Evolutionary conservation across 139 green algal genomes (phyloP).

Genomic region (Coelastrella sp.): DNA sequence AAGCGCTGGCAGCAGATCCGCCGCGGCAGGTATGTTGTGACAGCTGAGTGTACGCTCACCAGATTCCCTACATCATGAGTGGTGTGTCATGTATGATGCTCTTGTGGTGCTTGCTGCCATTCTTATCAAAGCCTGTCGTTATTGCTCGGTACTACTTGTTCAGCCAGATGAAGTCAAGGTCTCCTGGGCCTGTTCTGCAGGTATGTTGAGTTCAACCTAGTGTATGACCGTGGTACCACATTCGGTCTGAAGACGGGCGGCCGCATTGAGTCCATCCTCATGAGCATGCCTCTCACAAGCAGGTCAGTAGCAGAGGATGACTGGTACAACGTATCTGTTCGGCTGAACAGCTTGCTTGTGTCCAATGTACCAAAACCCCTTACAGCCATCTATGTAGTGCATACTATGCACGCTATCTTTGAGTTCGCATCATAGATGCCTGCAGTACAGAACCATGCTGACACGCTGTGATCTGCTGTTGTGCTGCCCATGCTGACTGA

Average conservation of each 20-base stretch:
- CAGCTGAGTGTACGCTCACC: not conserved
- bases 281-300: constrained; percentile 85
- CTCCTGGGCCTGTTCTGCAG: constrained; percentile 40
- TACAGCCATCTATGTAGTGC: not conserved
- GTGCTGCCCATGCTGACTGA: not conserved
- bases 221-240: constrained; percentile 97
- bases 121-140: not conserved
- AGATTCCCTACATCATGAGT: too few species aligned
- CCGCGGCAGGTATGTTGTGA: constrained; percentile 33
- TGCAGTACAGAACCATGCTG: not conserved
- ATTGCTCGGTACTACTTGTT: not conserved
- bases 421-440: not conserved
- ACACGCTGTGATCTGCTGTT: not conserved
- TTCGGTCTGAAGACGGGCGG: constrained; percentile 99
- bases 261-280: constrained; percentile 97
- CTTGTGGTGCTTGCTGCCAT: too few species aligned
- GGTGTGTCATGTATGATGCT: too few species aligned
- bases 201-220: constrained; percentile 99
- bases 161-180: not conserved
- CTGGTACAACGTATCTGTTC: too few species aligned
- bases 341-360: too few species aligned
- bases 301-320: constrained; percentile 72
- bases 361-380: not conserved
- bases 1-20: constrained; percentile 97
- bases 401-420: too few species aligned